Evolutionary conservation across 805 yeast species (phyloP).

Genomic region (Jamesozyma lodderae): DNA sequence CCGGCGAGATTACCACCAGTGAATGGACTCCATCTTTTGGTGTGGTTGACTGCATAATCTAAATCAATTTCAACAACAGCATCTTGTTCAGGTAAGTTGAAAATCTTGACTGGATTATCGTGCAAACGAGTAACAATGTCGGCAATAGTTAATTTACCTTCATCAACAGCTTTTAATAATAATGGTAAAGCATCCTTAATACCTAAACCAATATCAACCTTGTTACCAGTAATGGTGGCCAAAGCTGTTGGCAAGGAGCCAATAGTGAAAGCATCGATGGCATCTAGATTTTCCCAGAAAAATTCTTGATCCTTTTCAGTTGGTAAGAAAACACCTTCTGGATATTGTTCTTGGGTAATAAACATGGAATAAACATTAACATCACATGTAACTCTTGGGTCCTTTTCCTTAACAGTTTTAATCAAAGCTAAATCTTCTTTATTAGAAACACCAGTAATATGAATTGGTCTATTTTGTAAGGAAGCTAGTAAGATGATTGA

Average conservation of each 20-base stretch:
- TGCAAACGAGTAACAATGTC: slow-evolving; percentile 69
- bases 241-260: slow-evolving; percentile 71
- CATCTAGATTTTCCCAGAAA: slow-evolving; percentile 65
- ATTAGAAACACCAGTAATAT: slow-evolving; percentile 76
- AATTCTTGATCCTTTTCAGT: slow-evolving; percentile 70
- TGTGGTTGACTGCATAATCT: slow-evolving; percentile 46
- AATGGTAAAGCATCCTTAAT: slow-evolving; percentile 74
- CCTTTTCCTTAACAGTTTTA: slow-evolving; percentile 75
- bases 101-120: slow-evolving; percentile 72
- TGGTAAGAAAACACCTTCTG: slow-evolving; percentile 67
- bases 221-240: slow-evolving; percentile 54
- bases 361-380: slow-evolving; percentile 74
- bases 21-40: slow-evolving; percentile 48
- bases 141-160: slow-evolving; percentile 58
- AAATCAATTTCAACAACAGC: slow-evolving; percentile 74
- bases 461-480: slow-evolving; percentile 74
- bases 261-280: slow-evolving; percentile 78
- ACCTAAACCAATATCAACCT: slow-evolving; percentile 64
- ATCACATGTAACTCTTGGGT: slow-evolving; percentile 80
- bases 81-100: slow-evolving; percentile 67
- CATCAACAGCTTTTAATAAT: slow-evolving; percentile 68
- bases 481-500: slow-evolving; percentile 84
- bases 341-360: slow-evolving; percentile 61
- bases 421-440: slow-evolving; percentile 77
- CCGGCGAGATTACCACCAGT: slow-evolving; percentile 53